These are phyloP conservation scores for Penicillium odoratum DNA, from an alignment of 495 filamentous ascomycete genomes.

Conservation along the genomic window DNA sequence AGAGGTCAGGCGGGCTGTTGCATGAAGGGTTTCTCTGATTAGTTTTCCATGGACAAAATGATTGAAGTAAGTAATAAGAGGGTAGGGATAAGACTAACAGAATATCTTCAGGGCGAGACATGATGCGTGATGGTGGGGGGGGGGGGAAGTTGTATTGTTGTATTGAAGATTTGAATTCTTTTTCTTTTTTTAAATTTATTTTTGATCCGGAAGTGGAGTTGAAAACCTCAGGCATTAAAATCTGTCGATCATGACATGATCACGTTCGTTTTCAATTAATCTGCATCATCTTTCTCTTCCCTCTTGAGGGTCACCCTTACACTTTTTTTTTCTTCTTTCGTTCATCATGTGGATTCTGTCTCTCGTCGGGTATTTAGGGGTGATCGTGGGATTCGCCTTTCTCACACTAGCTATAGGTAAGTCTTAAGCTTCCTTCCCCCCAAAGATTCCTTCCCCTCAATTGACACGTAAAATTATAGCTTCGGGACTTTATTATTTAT, in stretches of 20 bases:
- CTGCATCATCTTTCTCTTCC: not conserved
- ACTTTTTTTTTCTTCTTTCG: not conserved
- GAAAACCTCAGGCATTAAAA: constrained; percentile 29
- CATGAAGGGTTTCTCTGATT: not conserved
- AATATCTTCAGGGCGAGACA: constrained; percentile 95
- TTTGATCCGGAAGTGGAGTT: constrained; percentile 20
- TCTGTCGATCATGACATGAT: not conserved
- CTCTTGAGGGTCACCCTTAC: not conserved
- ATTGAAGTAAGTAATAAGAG: not conserved
- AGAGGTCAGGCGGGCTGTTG: constrained; percentile 83
- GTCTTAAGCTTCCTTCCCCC: not conserved
- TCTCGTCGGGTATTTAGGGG: constrained; percentile 82
- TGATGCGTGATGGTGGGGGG: constrained; percentile 66
- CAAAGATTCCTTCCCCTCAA: not conserved
- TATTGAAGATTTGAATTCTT: constrained; percentile 13
- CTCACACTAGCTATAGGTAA: constrained; percentile 91
- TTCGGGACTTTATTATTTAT: constrained; percentile 96
- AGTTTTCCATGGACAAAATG: not conserved
- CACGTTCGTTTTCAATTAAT: constrained; percentile 3
- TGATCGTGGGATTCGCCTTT: constrained; percentile 87
- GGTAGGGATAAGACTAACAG: constrained; percentile 54
- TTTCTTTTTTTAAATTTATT: constrained; percentile 20
- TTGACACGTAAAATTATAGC: constrained; percentile 48
- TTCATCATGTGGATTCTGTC: constrained; percentile 88
- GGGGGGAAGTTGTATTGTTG: constrained; percentile 5